These are phyloP conservation scores for Neonectria coccinea DNA, from an alignment of 2,329 filamentous ascomycete genomes.

Conservation along the genomic window DNA sequence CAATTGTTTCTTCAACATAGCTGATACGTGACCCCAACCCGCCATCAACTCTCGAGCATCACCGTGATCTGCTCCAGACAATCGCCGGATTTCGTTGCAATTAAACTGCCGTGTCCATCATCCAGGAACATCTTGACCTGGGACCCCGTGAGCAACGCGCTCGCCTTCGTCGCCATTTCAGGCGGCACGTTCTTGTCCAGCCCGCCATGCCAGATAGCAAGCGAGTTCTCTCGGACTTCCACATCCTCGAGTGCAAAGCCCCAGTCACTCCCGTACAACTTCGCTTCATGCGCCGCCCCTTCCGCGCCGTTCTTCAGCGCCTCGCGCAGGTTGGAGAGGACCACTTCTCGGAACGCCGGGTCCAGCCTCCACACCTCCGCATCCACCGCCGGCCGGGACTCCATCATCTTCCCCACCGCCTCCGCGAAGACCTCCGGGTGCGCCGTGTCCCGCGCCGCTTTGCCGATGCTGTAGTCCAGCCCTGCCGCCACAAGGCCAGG, in stretches of 20 bases:
- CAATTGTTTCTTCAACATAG: no score
- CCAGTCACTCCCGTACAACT: slow-evolving; percentile 33
- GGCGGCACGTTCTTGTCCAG: slow-evolving; percentile 26
- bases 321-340: slow-evolving; percentile 20
- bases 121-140: slow-evolving; percentile 15
- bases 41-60: neutral
- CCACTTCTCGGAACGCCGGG: slow-evolving; percentile 11
- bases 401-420: slow-evolving; percentile 12
- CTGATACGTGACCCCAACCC: no score
- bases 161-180: slow-evolving; percentile 26
- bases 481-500: slow-evolving; percentile 16
- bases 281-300: slow-evolving; percentile 24
- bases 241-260: slow-evolving; percentile 33
- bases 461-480: slow-evolving; percentile 22
- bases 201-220: slow-evolving; percentile 27
- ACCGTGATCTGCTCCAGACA: slow-evolving; percentile 7
- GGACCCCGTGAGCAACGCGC: slow-evolving; percentile 10
- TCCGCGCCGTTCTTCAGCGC: slow-evolving; percentile 22
- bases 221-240: slow-evolving; percentile 15
- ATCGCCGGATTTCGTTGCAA: slow-evolving; percentile 1
- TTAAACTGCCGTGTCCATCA: slow-evolving; percentile 23
- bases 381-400: slow-evolving; percentile 18
- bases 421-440: slow-evolving; percentile 19
- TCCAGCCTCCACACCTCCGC: slow-evolving; percentile 18
- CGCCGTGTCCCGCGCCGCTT: slow-evolving; percentile 22